Percentiles rank a stretch among this genome's conserved stretches.
Conservation (phyloP, 768 basidiomycete genomes). For the Scleroderma bovista region DNA sequence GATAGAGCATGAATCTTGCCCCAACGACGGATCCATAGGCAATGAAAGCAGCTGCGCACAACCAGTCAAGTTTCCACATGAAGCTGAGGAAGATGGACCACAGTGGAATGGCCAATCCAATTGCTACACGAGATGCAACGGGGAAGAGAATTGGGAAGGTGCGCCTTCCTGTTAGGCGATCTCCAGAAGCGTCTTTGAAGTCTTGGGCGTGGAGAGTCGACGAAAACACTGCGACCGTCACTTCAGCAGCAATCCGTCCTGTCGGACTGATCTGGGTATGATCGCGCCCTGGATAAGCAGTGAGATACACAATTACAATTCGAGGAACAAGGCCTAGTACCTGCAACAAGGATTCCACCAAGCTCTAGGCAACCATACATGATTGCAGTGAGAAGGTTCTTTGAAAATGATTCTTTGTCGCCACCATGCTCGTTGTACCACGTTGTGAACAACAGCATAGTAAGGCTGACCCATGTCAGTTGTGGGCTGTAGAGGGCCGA, state of each 20-base stretch:
- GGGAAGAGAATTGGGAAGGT: conserved; percentile 45
- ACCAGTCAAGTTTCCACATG: conserved; percentile 32
- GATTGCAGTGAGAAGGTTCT: conserved; percentile 35
- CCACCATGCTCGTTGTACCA: conserved; percentile 37
- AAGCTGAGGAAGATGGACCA: conserved; percentile 34
- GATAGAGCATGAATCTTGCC: conserved; percentile 25
- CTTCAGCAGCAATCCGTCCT: conserved; percentile 26
- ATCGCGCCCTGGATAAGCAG: conserved; percentile 17
- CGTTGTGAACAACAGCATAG: conserved; percentile 27
- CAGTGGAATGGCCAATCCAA: conserved; percentile 28
- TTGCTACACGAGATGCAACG: conserved; percentile 27
- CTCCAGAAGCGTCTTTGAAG: conserved; percentile 42
- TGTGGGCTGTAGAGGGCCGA: conserved; percentile 30
- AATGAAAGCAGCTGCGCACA: conserved; percentile 23
- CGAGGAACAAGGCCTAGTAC: conserved; percentile 14
- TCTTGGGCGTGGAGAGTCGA: conserved; percentile 48
- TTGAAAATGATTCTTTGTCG: conserved; percentile 34
- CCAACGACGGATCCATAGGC: conserved; percentile 31
- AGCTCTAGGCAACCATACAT: conserved; percentile 34
- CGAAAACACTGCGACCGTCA: conserved; percentile 35
- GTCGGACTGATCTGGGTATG: conserved; percentile 22
- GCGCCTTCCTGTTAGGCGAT: conserved; percentile 31
- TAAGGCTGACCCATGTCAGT: conserved; percentile 29
- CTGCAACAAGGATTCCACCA: conserved; percentile 34
- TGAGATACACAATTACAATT: background rate